Conservation (phyloP, 2,329 filamentous ascomycete species). For the Clathrospora elynae region DNA sequence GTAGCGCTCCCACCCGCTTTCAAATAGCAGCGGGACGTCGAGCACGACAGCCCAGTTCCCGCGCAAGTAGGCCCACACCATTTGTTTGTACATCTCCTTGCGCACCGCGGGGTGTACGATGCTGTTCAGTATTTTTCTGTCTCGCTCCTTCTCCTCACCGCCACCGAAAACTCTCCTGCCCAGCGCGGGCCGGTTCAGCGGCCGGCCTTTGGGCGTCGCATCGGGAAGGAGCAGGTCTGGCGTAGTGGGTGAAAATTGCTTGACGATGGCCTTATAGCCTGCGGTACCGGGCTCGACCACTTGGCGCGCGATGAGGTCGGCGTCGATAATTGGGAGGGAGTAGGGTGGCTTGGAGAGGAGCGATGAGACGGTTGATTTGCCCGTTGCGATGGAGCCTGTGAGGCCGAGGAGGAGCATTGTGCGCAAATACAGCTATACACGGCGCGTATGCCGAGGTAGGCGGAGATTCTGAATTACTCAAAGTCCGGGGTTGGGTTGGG, state of each 20-base stretch:
- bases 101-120: conserved; percentile 94
- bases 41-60: conserved; percentile 89
- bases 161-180: conserved; percentile 86
- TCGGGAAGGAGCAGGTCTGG: conserved; percentile 78
- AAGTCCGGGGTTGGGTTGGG: not conserved
- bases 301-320: conserved; percentile 87
- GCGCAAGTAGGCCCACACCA: conserved; percentile 72
- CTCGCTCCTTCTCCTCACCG: conserved; percentile 68
- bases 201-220: conserved; percentile 65
- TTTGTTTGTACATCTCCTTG: conserved; percentile 75
- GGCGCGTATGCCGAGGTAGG: not conserved
- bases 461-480: not conserved
- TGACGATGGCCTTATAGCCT: conserved; percentile 81
- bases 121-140: conserved; percentile 78
- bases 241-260: conserved; percentile 79
- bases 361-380: conserved; percentile 92
- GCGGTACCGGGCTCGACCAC: conserved; percentile 91
- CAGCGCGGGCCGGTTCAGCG: conserved; percentile 83
- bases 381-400: conserved; percentile 95
- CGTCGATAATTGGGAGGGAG: conserved; percentile 88
- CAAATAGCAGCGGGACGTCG: conserved; percentile 90
- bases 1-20: conserved; percentile 81
- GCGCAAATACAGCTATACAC: not conserved
- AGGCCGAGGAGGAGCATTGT: conserved; percentile 91
- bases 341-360: conserved; percentile 81